Evolutionary conservation across 768 basidiomycete species (phyloP), one percentile per base, ranked within the genome.

Genomic region (Plicaturopsis crispa): DNA sequence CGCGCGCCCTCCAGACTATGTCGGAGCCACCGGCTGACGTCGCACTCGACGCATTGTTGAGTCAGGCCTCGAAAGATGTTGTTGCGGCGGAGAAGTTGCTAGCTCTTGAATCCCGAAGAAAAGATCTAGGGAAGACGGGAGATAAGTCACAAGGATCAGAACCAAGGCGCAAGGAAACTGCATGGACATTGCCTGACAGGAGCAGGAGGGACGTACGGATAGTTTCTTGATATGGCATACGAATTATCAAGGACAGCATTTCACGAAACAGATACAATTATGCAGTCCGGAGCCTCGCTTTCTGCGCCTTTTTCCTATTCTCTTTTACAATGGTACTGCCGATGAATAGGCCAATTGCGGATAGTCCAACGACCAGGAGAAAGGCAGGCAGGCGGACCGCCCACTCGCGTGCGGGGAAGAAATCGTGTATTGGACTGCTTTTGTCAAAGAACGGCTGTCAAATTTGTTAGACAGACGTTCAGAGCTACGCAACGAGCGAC

Each of bases 381-480:
- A 89, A 74, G 2, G 86, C 83, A 26, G 93, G 92, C 33, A 97
- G 57, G 14, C 85, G 76, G 35, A 97, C 68, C 7, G 90, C 93
- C 90, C 92, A 97, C 66, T 96, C 90, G 35, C 93, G 70, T 4
- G 86, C 55, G 0, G 89, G 94, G 57, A 98, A 97, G 61, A 75
- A 79, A 31, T 53, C 47, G 45, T 92, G 88, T 21, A 94, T 65
- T 14, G 80, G 74, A 50, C 78, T 90, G 3, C 76, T 70, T 2
- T 69, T 44, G 41, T 87, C 80, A 44, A 96, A 78, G 67, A 96
- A 90, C 5, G 93, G 93, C 80, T 82, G 39, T 28, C 42, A n/a
- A 41, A 39, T 34, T 41, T 36, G 31, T 48, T 23, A 38, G 37
- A 40, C 41, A 47, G 35, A 43, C 19, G 23, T 23, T 31, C 24